phyloP scores from a whole-genome alignment of 768 basidiomycete genomes.

The Panaeolus cyanescens region DNA sequence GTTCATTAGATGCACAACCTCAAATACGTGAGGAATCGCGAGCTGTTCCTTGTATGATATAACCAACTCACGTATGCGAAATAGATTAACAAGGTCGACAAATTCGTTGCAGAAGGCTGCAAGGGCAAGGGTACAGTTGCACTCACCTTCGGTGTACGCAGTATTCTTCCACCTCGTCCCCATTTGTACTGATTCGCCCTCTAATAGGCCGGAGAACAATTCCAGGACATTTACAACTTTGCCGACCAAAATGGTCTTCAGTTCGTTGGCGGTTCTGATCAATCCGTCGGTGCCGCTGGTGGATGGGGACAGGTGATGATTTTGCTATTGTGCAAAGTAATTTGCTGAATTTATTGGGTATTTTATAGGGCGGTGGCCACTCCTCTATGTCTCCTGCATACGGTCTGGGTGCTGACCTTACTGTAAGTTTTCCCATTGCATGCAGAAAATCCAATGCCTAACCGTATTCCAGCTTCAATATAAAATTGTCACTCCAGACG shows the following conservation, averaged over 20 bases:
- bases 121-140: conserved; percentile 21
- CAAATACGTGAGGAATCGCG: conserved; percentile 31
- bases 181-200: not conserved
- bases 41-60: not conserved
- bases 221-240: conserved; percentile 42
- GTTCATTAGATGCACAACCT: conserved; percentile 39
- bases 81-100: conserved; percentile 35
- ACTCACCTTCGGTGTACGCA: conserved; percentile 39
- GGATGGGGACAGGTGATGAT: conserved; percentile 34
- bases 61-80: not conserved
- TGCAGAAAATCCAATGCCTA: conserved; percentile 20
- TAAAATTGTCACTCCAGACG: conserved; percentile 41
- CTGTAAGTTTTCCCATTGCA: conserved; percentile 27
- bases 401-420: conserved; percentile 48
- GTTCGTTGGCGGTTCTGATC: conserved; percentile 45
- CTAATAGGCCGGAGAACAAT: conserved; percentile 43
- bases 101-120: conserved; percentile 42
- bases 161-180: not conserved
- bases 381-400: conserved; percentile 31
- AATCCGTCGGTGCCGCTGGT: conserved; percentile 41
- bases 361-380: conserved; percentile 44
- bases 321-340: not conserved
- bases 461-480: conserved; percentile 41
- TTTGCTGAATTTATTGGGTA: conserved; percentile 35
- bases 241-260: conserved; percentile 42